Evolutionary conservation across 2,329 filamentous ascomycete species (phyloP).

Genomic region (Xylaria sp.): DNA sequence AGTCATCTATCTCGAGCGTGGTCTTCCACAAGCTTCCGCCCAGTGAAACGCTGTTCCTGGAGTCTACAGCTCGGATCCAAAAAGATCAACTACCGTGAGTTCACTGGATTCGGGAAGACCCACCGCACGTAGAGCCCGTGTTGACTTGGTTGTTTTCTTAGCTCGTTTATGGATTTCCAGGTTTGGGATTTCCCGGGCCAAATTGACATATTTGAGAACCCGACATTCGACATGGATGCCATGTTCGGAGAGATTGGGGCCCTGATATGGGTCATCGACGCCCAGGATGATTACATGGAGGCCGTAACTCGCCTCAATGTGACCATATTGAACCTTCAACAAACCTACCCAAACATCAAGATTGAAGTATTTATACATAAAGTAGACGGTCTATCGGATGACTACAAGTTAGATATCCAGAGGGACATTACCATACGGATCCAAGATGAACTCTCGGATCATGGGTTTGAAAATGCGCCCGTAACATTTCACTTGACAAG

Average conservation of each 20-base stretch:
- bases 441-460: constrained; percentile 92
- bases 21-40: constrained; percentile 99
- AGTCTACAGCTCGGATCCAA: constrained; percentile 92
- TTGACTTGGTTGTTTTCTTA: constrained; percentile 46
- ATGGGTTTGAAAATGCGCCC: constrained; percentile 90
- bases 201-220: constrained; percentile 85
- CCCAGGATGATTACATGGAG: constrained; percentile 96
- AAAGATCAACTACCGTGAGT: constrained; percentile 94
- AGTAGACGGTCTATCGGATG: constrained; percentile 94
- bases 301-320: constrained; percentile 84
- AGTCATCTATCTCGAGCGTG: constrained; percentile 97
- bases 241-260: constrained; percentile 95
- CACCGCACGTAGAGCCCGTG: not conserved
- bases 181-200: constrained; percentile 98
- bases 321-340: constrained; percentile 87
- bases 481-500: constrained; percentile 96
- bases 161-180: constrained; percentile 99
- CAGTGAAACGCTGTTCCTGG: constrained; percentile 92
- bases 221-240: constrained; percentile 86
- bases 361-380: constrained; percentile 99
- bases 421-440: constrained; percentile 96
- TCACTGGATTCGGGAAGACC: not conserved
- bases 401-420: constrained; percentile 95
- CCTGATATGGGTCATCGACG: constrained; percentile 97
- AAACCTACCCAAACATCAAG: constrained; percentile 90